Conservation (phyloP, 805 yeast genomes). For the Saturnispora mendoncae region DNA sequence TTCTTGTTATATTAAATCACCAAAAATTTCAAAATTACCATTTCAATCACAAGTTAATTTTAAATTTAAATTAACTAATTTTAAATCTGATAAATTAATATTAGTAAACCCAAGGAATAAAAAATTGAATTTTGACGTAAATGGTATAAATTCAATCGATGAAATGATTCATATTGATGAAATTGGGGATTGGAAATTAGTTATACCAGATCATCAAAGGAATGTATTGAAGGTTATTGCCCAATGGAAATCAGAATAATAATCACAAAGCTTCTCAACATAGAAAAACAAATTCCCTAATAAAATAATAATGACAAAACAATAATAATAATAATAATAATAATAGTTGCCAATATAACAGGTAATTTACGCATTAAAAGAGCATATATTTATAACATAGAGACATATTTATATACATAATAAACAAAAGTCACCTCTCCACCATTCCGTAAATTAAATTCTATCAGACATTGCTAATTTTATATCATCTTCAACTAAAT, state of each 20-base stretch:
- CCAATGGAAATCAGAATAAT: slow-evolving; percentile 53
- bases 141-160: slow-evolving; percentile 47
- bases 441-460: too few relatives aligned
- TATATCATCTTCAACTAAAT: slow-evolving; percentile 14
- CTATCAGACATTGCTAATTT: slow-evolving; percentile 14
- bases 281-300: not conserved
- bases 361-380: not conserved
- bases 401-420: too few relatives aligned
- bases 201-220: slow-evolving; percentile 70
- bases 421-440: too few relatives aligned
- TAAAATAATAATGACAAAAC: not conserved
- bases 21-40: slow-evolving; percentile 62
- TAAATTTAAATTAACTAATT: slow-evolving; percentile 5
- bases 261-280: not conserved
- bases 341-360: not conserved
- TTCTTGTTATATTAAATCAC: slow-evolving; percentile 69
- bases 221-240: slow-evolving; percentile 82
- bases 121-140: slow-evolving; percentile 48
- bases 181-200: slow-evolving; percentile 73
- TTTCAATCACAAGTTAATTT: slow-evolving; percentile 13
- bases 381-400: not conserved
- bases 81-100: slow-evolving; percentile 1
- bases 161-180: slow-evolving; percentile 56
- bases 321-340: slow-evolving; percentile 3
- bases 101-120: slow-evolving; percentile 83